Conservation (phyloP, 768 basidiomycete species). For the Gautieria morchelliformis region DNA sequence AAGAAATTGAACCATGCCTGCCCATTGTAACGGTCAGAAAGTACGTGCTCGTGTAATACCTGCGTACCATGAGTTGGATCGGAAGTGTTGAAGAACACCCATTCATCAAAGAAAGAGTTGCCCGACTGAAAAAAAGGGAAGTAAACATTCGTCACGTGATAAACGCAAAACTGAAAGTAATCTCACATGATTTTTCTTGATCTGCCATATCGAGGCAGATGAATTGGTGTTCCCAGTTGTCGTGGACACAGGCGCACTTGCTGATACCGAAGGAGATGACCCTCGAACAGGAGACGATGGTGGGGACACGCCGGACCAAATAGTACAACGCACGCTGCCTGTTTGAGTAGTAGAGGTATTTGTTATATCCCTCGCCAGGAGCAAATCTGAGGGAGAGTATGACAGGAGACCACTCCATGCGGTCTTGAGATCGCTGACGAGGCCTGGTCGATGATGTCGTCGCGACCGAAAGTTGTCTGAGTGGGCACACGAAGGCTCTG, state of each 20-base stretch:
- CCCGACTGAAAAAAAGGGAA: constrained; percentile 27
- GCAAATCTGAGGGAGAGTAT: neutral
- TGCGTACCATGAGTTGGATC: constrained; percentile 70
- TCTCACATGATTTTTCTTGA: constrained; percentile 6
- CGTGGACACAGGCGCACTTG: neutral
- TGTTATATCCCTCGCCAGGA: neutral
- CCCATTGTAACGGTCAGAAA: neutral
- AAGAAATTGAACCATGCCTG: constrained; percentile 8
- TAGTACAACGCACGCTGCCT: neutral
- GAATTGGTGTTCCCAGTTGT: neutral
- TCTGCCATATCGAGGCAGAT: constrained; percentile 2
- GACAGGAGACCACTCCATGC: constrained; percentile 5
- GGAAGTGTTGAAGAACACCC: constrained; percentile 54
- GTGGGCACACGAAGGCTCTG: neutral
- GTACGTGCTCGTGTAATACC: neutral
- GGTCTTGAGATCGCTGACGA: constrained; percentile 2
- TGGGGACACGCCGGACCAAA: neutral
- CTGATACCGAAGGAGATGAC: neutral
- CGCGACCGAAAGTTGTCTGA: neutral
- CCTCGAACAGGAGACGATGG: neutral
- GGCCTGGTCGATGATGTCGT: neutral
- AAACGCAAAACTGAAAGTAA: too few relatives aligned
- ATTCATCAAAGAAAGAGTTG: constrained; percentile 70
- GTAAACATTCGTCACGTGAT: neutral
- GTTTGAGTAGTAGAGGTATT: neutral